Base-by-base conservation (phyloP, 2,329 filamentous ascomycete genomes). In the Exophiala spinifera region DNA sequence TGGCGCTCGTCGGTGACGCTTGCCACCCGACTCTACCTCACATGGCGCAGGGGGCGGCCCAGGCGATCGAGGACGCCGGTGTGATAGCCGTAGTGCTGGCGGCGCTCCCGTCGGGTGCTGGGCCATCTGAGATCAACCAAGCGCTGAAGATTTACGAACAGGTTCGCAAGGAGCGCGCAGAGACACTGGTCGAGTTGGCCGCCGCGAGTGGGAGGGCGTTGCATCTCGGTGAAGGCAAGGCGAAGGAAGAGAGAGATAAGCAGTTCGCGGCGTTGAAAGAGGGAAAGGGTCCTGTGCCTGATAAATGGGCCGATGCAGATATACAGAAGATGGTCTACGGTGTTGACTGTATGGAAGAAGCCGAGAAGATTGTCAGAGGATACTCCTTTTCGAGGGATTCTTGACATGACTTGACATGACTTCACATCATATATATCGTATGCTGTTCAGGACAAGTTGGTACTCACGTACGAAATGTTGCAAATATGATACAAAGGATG, bases 271-370 rank as follows among this genome's bases (percentile, higher is more conserved):
- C 78, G 49, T 73, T 80, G 57, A 76, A 73, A 59, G 65, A 72
- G 61, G 75, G 76, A 1, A 75, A 74, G 17, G 71, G 72, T 7
- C 71, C 72, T 8, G 76, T 84, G 25, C 81, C 82, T 10, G 84
- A 87, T 70, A 87, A 86, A 72, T 87, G 85, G 85, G 83, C 83
- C 2, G 85, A 85, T 67, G 82, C 83, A 8, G 84, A 87, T 63
- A 82, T 87, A 39, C 84, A 87, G 69, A 77, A 79, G 68, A 79
- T 80, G 76, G 81, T 87, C 56, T 87, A 87, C 68, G 78, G 79
- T 10, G 76, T 84, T 64, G 83, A 87, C 68, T 84, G 82, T 64
- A 75, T 81, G 46, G 70, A 74, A 8, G 8, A n/a, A n/a, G n/a
- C n/a, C n/a, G n/a, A n/a, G n/a, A n/a, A n/a, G n/a, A n/a, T n/a